Base-by-base conservation (phyloP, 1,284 basidiomycete species). In the Farysia itapuensis region DNA sequence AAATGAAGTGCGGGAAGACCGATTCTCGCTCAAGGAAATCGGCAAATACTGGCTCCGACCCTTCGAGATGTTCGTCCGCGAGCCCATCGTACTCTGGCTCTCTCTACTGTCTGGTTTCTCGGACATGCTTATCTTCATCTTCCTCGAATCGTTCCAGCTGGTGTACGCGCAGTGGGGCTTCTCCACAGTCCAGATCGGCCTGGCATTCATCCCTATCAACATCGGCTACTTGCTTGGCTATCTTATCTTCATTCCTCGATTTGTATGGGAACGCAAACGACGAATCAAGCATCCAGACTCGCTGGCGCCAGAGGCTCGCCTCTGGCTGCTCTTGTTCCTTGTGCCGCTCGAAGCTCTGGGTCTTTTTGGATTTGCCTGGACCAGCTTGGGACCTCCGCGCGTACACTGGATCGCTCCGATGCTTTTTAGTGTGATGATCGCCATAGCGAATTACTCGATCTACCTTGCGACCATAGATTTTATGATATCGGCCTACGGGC, bases 331-430 rank as follows among this genome's bases (percentile, higher is more conserved):
- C 0, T 67, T 79, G 7, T 80, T 43, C 45, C 56, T 75, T 26
- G 64, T 67, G n/a, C 79, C 78, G 0, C 68, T 79, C 13, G 77
- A 79, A 28, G 51, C 73, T 0, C 74, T 80, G 22, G 79, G 79
- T 26, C 67, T 80, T 4, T 72, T 79, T 23, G 77, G 77, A 2
- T 80, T 80, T 51, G 79, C 79, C 0, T 80, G 78, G 77, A 79
- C 78, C 2, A 75, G 71, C 1, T 50, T 77, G 5, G 79, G 79
- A 16, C 77, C 77, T 1, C 63, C 70, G 4, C 41, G 64, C 3
- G 65, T 73, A 2, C 77, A 74, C 41, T 80, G 79, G 79, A 79
- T 80, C 31, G 79, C 72, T 0, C 75, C 78, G 1, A 79, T 80
- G 78, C 70, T 80, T 46, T 78, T 78, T 40, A 67, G 74, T 1